These are phyloP conservation scores for Malassezia furfur DNA, from an alignment of 1,284 basidiomycete genomes.

Conservation along the genomic window DNA sequence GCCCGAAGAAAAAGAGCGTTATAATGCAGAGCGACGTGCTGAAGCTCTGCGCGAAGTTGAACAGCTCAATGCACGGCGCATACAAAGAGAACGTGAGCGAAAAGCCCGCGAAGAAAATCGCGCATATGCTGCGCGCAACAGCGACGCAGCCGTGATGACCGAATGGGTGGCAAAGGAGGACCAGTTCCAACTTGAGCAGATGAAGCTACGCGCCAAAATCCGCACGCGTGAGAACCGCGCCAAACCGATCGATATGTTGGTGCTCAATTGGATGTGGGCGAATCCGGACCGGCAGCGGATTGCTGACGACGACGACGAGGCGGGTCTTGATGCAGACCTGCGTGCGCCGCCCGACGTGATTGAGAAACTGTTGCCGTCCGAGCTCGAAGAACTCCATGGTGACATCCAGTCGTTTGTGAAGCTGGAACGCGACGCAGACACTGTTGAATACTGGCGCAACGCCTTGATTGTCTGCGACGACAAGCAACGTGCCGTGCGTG, in stretches of 20 bases:
- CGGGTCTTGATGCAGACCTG: conserved; percentile 89
- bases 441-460: conserved; percentile 95
- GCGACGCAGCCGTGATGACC: conserved; percentile 91
- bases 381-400: conserved; percentile 83
- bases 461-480: conserved; percentile 96
- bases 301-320: conserved; percentile 64
- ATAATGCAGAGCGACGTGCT: conserved; percentile 68
- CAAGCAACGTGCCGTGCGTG: conserved; percentile 59
- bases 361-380: conserved; percentile 71
- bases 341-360: conserved; percentile 97
- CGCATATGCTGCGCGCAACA: conserved; percentile 69
- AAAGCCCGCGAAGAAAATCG: conserved; percentile 84
- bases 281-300: conserved; percentile 37
- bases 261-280: conserved; percentile 44
- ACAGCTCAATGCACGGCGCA: conserved; percentile 74
- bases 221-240: conserved; percentile 89
- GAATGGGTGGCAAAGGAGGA: conserved; percentile 97
- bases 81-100: conserved; percentile 82
- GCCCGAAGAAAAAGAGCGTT: conserved; percentile 65
- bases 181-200: conserved; percentile 92
- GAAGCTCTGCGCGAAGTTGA: conserved; percentile 85
- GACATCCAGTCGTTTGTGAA: conserved; percentile 87
- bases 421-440: conserved; percentile 71
- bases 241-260: conserved; percentile 44
- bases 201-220: conserved; percentile 78